A percentile compares a stretch with the other conserved stretches of the same genome.
Evolutionary conservation across 2,329 filamentous ascomycete genomes (phyloP).

Genomic region (Dothistroma pini): DNA sequence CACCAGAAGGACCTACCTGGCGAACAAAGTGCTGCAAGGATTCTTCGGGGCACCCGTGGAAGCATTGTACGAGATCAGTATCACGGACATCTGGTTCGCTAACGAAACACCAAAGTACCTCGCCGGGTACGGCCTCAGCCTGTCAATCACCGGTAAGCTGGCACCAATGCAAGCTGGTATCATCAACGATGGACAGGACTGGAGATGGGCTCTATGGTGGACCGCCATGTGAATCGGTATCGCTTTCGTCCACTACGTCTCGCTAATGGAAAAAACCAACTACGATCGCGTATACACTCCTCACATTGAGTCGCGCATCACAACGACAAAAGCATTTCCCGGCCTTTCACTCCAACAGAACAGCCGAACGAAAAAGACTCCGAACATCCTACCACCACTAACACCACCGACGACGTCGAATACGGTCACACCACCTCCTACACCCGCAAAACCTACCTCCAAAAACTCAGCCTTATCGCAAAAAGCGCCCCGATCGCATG

Average conservation of each 20-base stretch:
- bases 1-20: constrained; percentile 47
- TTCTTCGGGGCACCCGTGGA: constrained; percentile 50
- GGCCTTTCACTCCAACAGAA: background rate
- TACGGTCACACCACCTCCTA: constrained; percentile 29
- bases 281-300: constrained; percentile 34
- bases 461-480: constrained; percentile 42
- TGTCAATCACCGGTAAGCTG: constrained; percentile 26
- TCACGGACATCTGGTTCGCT: constrained; percentile 28
- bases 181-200: constrained; percentile 48
- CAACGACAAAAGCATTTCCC: background rate
- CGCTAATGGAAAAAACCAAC: constrained; percentile 60
- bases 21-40: constrained; percentile 47
- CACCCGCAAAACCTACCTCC: constrained; percentile 41
- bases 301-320: background rate
- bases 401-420: constrained; percentile 22
- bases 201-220: constrained; percentile 51
- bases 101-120: constrained; percentile 33
- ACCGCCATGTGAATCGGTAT: constrained; percentile 52
- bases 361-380: constrained; percentile 1
- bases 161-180: constrained; percentile 49
- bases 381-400: background rate
- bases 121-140: constrained; percentile 29
- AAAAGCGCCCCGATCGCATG: constrained; percentile 43
- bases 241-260: constrained; percentile 53
- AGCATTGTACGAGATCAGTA: constrained; percentile 40